Evolutionary conservation across 768 basidiomycete genomes (phyloP).

Genomic region (Trametes punicea): DNA sequence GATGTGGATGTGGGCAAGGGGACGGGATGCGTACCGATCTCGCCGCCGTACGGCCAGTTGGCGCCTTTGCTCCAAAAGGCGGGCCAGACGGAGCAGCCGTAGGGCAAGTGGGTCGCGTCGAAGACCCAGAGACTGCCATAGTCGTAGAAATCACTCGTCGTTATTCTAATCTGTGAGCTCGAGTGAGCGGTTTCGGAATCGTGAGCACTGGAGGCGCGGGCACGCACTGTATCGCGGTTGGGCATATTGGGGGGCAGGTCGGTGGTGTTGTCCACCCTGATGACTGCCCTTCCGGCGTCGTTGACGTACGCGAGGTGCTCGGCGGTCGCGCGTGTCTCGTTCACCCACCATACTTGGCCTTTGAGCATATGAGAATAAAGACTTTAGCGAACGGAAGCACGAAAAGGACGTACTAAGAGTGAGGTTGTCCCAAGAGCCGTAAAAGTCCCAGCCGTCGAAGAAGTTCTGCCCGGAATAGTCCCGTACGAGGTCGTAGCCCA

Average conservation of each 20-base stretch:
- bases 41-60: slow-evolving; percentile 43
- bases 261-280: slow-evolving; percentile 72
- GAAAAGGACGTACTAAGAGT: slow-evolving; percentile 33
- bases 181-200: background rate
- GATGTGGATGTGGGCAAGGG: background rate
- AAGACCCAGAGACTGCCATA: slow-evolving; percentile 46
- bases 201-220: slow-evolving; percentile 6
- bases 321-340: slow-evolving; percentile 42
- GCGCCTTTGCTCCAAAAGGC: slow-evolving; percentile 33
- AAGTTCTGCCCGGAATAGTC: slow-evolving; percentile 40
- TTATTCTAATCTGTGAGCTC: slow-evolving; percentile 42
- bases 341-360: slow-evolving; percentile 66
- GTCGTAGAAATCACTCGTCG: slow-evolving; percentile 40
- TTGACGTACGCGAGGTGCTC: slow-evolving; percentile 60
- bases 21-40: slow-evolving; percentile 26
- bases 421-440: slow-evolving; percentile 38
- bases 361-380: background rate
- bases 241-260: slow-evolving; percentile 44
- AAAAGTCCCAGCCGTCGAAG: slow-evolving; percentile 45
- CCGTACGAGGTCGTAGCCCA: slow-evolving; percentile 34
- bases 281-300: slow-evolving; percentile 56
- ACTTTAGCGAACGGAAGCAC: background rate
- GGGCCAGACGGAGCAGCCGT: slow-evolving; percentile 57
- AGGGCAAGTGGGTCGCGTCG: slow-evolving; percentile 48
- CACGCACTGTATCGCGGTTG: slow-evolving; percentile 57